Base-by-base conservation (phyloP, 306 rosid species). In the Casuarina cunninghamiana region DNA sequence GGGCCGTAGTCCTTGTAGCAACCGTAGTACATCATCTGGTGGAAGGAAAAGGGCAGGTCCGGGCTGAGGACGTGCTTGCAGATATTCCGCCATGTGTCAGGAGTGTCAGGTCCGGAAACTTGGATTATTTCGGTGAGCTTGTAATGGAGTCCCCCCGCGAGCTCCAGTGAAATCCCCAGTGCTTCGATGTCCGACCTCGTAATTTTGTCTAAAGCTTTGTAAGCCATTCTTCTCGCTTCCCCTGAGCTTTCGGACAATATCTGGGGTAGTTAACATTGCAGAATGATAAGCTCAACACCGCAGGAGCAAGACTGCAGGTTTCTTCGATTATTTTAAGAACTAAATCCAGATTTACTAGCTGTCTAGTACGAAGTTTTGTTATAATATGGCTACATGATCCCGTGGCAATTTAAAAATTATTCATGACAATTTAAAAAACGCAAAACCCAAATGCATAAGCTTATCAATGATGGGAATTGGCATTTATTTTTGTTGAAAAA, bases 11-110 rank as follows among this genome's bases (percentile, higher is more conserved):
- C 80, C 69, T 53, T 82, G 81, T 77, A 92, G 90, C 97, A 92
- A 2, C 84, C 86, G 71, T 88, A 87, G 83, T 87, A 95, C 76
- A 95, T 4, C 96, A 91, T 87, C 84, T 86, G 98, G 83, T 95
- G 98, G 68, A 92, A 77, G 50, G 95, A 85, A 86, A 95, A 95
- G 37, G 98, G 97, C 0, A 87, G 90, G 44, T 91, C 81, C 3
- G 98, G 97, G 38, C 15, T 78, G 75, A 95, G 98, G 37, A 95
- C 2, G 26, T 45, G 84, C 72, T 13, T 77, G 44, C 86, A 81
- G 89, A 95, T 89, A 51, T 21, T 69, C 70, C 75, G 89, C 98
- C 98, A 95, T 82, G 94, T 86, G 75, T 91, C 89, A 0, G 97
- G 86, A 60, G 97, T 41, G 50, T 58, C 87, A 45, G 72, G 55